phyloP scores from a whole-genome alignment of 164 flowering plant genomes.

The Saururus chinensis region DNA sequence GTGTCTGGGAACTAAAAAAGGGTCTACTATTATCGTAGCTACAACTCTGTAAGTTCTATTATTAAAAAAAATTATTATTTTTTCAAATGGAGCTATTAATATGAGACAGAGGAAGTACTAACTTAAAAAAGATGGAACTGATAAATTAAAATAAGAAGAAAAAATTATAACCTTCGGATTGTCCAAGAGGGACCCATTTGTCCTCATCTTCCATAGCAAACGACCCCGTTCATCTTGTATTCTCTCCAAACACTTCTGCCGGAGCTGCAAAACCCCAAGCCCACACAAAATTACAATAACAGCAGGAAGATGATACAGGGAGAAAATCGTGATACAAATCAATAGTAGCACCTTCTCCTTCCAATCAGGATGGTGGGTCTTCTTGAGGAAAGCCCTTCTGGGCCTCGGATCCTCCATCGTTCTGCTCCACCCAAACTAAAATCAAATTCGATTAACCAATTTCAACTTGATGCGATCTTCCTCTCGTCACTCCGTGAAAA shows the following conservation, averaged over 20 bases:
- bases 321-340: too few species aligned
- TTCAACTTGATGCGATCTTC: too few species aligned
- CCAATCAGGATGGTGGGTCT: slow-evolving; percentile 16
- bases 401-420: slow-evolving; percentile 16
- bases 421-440: neutral
- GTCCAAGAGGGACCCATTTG: slow-evolving; percentile 16
- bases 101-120: too few species aligned
- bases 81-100: too few species aligned
- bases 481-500: too few species aligned
- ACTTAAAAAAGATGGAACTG: too few species aligned
- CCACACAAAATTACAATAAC: neutral
- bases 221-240: slow-evolving; percentile 43
- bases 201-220: slow-evolving; percentile 65
- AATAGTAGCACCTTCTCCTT: slow-evolving; percentile 1
- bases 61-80: too few species aligned
- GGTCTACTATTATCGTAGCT: too few species aligned
- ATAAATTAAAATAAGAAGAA: too few species aligned
- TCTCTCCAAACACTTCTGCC: slow-evolving; percentile 63
- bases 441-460: too few species aligned
- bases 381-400: slow-evolving; percentile 11
- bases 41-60: too few species aligned
- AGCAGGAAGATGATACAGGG: neutral
- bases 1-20: too few species aligned
- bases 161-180: slow-evolving; percentile 20
- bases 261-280: slow-evolving; percentile 34